These are phyloP conservation scores for Quercus ilex DNA, from an alignment of 306 rosid genomes.

Conservation along the genomic window DNA sequence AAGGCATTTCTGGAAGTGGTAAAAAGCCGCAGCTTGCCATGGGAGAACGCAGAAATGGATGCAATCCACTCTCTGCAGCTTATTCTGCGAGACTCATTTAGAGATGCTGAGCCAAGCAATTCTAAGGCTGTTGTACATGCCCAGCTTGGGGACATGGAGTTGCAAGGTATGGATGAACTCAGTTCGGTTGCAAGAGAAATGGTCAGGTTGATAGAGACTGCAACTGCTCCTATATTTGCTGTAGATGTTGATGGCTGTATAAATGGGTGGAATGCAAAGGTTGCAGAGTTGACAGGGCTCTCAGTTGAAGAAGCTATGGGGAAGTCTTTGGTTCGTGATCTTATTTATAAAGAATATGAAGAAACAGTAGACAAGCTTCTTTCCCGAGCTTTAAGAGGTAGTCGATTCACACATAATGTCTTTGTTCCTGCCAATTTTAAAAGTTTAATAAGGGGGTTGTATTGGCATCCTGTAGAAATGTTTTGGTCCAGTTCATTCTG, in stretches of 20 bases:
- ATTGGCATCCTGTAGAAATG: not conserved
- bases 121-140: conserved; percentile 69
- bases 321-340: conserved; percentile 79
- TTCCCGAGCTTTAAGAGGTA: conserved; percentile 77
- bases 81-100: conserved; percentile 84
- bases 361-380: conserved; percentile 70
- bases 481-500: not conserved
- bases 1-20: conserved; percentile 96
- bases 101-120: conserved; percentile 53
- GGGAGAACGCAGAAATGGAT: conserved; percentile 98
- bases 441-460: conserved; percentile 4
- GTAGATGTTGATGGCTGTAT: conserved; percentile 78
- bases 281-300: conserved; percentile 90
- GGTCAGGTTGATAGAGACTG: conserved; percentile 98
- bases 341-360: conserved; percentile 76
- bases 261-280: conserved; percentile 98
- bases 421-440: not conserved
- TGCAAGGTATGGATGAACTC: conserved; percentile 88
- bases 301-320: conserved; percentile 90
- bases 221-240: conserved; percentile 97
- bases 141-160: conserved; percentile 42
- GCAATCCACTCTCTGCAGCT: conserved; percentile 98
- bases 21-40: conserved; percentile 88
- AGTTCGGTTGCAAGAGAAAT: conserved; percentile 98
- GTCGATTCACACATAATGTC: conserved; percentile 20